phyloP scores from a whole-genome alignment of 2,329 filamentous ascomycete genomes.

The Aschersonia sp. region DNA sequence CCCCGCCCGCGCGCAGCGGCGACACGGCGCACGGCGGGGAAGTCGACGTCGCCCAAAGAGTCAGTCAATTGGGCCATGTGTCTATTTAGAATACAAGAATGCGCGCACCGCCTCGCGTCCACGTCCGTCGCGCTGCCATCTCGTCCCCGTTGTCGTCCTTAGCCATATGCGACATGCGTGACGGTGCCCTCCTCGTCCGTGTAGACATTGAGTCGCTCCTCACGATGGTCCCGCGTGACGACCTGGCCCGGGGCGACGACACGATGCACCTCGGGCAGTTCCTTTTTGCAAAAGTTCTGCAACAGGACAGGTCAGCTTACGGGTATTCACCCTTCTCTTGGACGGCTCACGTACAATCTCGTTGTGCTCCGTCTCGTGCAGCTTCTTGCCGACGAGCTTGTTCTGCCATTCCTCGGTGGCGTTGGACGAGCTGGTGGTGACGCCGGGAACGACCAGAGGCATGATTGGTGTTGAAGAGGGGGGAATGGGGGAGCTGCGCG shows the following conservation, averaged over 20 bases:
- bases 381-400: constrained; percentile 50
- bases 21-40: no score
- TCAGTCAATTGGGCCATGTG: no score
- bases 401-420: constrained; percentile 43
- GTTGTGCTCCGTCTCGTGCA: constrained; percentile 32
- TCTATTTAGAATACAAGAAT: neutral
- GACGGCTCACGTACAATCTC: constrained; percentile 29
- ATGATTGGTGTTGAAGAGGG: constrained; percentile 22
- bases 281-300: constrained; percentile 45
- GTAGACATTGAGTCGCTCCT: constrained; percentile 43
- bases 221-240: constrained; percentile 41
- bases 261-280: constrained; percentile 41
- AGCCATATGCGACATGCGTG: constrained; percentile 42
- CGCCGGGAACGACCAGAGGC: constrained; percentile 50
- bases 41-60: no score
- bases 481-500: neutral
- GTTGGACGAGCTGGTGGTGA: constrained; percentile 30
- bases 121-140: neutral
- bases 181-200: constrained; percentile 46
- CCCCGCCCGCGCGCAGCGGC: no score
- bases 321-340: no score
- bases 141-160: constrained; percentile 3
- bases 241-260: constrained; percentile 42
- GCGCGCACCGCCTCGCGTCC: neutral
- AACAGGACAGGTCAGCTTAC: neutral